These are phyloP conservation scores for Aureobasidium vineae DNA, from an alignment of 2,329 filamentous ascomycete genomes.

Conservation along the genomic window DNA sequence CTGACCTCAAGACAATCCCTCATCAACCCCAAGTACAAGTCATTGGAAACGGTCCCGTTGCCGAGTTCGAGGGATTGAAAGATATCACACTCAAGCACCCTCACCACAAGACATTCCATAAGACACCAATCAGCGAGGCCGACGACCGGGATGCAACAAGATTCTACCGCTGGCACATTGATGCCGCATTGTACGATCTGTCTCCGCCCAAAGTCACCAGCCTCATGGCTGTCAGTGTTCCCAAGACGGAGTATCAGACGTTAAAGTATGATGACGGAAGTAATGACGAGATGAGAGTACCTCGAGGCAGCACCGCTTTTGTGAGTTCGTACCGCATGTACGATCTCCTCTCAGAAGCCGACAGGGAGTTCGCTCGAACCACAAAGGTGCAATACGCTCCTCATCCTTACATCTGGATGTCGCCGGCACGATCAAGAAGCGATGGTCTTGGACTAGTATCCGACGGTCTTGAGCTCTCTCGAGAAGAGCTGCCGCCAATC, in stretches of 20 bases:
- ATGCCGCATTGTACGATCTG: conserved; percentile 71
- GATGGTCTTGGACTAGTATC: conserved; percentile 70
- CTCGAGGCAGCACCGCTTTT: conserved; percentile 74
- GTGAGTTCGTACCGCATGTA: conserved; percentile 70
- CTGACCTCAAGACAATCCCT: conserved; percentile 76
- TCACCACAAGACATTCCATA: conserved; percentile 75
- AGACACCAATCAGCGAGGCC: conserved; percentile 59
- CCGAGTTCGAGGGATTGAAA: conserved; percentile 67
- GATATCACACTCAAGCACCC: conserved; percentile 70
- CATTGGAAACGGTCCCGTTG: conserved; percentile 71
- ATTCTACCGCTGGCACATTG: conserved; percentile 79
- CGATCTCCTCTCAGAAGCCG: conserved; percentile 61
- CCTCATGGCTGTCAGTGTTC: conserved; percentile 71
- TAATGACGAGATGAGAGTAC: conserved; percentile 63
- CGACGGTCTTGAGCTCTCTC: conserved; percentile 61
- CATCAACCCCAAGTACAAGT: conserved; percentile 78
- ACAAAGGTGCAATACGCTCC: conserved; percentile 72
- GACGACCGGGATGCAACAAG: conserved; percentile 58
- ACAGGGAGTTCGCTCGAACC: conserved; percentile 65
- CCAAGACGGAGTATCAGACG: conserved; percentile 62
- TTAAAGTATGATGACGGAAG: conserved; percentile 72
- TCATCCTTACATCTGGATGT: conserved; percentile 84
- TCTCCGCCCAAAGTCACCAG: conserved; percentile 72
- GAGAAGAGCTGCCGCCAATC: conserved; percentile 61
- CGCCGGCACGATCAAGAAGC: conserved; percentile 61